Conservation (phyloP, 441 rosid genomes). For the Raphanus hybrid region DNA sequence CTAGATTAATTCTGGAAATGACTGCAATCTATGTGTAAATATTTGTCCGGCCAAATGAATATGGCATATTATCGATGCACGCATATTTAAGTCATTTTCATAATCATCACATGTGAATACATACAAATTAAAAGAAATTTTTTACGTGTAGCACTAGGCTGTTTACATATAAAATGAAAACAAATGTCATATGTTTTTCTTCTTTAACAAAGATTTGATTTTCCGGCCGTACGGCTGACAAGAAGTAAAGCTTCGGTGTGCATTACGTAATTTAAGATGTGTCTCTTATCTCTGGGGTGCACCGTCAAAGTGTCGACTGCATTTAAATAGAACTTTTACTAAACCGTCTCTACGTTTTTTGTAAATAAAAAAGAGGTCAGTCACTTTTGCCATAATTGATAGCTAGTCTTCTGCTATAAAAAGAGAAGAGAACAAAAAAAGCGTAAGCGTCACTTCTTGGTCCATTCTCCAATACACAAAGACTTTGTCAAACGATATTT, state of each 20-base stretch:
- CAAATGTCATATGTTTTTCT: too few relatives aligned
- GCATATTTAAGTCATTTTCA: too few relatives aligned
- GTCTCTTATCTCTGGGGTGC: background rate
- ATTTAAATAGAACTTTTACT: background rate
- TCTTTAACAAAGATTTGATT: background rate
- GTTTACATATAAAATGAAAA: too few relatives aligned
- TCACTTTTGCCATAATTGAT: background rate
- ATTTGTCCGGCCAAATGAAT: too few relatives aligned
- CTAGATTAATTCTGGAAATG: too few relatives aligned
- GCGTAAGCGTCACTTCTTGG: background rate
- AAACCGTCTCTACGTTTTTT: background rate
- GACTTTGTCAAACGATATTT: background rate
- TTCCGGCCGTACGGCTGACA: background rate
- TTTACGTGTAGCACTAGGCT: too few relatives aligned
- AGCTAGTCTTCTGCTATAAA: background rate
- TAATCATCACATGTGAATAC: too few relatives aligned
- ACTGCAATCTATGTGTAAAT: too few relatives aligned
- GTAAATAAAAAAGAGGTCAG: background rate
- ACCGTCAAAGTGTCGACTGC: background rate
- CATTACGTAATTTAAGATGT: background rate
- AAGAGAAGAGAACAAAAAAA: background rate
- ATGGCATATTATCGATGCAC: too few relatives aligned
- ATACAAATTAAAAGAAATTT: too few relatives aligned
- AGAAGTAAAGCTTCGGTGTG: background rate
- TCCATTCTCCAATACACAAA: background rate